These are phyloP conservation scores for Corylus americana DNA, from an alignment of 306 rosid species.

Conservation along the genomic window DNA sequence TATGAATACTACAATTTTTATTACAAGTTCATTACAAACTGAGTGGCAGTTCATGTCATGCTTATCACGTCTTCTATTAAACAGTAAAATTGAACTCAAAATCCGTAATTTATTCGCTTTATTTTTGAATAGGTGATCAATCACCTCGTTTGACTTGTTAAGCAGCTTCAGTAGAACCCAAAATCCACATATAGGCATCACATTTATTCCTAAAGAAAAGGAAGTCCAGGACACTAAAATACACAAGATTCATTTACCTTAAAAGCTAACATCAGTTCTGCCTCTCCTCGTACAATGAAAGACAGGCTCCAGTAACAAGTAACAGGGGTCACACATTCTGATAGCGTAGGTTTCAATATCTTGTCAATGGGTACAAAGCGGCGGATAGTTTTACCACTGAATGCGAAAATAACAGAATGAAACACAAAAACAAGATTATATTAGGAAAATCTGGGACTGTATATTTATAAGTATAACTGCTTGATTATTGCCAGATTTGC, in stretches of 20 bases:
- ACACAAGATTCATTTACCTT: slow-evolving; percentile 46
- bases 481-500: slow-evolving; percentile 1
- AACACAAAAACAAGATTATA: not conserved
- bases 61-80: no score
- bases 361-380: slow-evolving; percentile 74
- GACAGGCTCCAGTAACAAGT: slow-evolving; percentile 92
- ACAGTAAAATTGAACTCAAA: no score
- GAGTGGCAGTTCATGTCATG: no score
- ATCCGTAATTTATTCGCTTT: not conserved
- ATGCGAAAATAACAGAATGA: slow-evolving; percentile 13
- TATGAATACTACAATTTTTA: no score
- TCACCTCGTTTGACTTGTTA: not conserved
- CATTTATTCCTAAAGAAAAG: not conserved
- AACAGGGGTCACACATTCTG: slow-evolving; percentile 85
- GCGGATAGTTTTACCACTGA: slow-evolving; percentile 67
- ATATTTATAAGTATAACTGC: not conserved
- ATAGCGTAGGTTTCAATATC: slow-evolving; percentile 72
- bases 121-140: not conserved
- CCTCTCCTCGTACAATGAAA: slow-evolving; percentile 61
- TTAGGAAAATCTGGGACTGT: slow-evolving; percentile 9
- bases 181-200: not conserved
- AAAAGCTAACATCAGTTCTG: slow-evolving; percentile 62
- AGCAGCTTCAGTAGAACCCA: not conserved
- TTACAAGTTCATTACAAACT: no score
- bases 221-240: slow-evolving; percentile 6